phyloP scores from a whole-genome alignment of 148 eudicot genomes.

The Amaranthus palmeri region DNA sequence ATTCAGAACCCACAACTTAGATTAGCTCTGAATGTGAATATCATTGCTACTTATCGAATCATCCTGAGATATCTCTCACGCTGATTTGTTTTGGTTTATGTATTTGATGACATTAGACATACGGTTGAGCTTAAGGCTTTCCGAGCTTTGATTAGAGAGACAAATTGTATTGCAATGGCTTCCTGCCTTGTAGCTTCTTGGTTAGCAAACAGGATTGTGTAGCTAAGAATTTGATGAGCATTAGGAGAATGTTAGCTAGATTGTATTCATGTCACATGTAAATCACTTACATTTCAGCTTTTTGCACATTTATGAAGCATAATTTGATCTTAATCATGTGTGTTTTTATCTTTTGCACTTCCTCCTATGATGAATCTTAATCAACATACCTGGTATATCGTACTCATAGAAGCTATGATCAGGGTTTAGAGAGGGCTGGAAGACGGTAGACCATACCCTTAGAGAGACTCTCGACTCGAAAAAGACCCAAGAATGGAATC shows the following conservation, averaged over 20 bases:
- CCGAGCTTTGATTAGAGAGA: too few relatives aligned
- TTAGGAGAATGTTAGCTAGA: neutral
- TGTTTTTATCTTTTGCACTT: neutral
- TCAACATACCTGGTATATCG: too few relatives aligned
- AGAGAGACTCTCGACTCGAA: too few relatives aligned
- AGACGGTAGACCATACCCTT: too few relatives aligned
- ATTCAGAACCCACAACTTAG: neutral
- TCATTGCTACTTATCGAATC: neutral
- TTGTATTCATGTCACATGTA: neutral
- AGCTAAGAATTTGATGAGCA: neutral
- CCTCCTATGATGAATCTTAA: neutral
- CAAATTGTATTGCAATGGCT: too few relatives aligned
- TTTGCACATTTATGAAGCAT: neutral
- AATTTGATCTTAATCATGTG: neutral
- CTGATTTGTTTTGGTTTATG: neutral
- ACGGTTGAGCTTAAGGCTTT: neutral
- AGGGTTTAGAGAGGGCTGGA: too few relatives aligned
- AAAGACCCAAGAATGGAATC: too few relatives aligned
- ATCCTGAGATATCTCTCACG: neutral
- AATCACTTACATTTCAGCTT: neutral
- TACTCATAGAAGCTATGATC: too few relatives aligned
- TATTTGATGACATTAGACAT: neutral
- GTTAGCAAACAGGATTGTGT: neutral
- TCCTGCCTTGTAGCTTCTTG: too few relatives aligned
- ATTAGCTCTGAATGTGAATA: neutral